phyloP scores from a whole-genome alignment of 2,329 filamentous ascomycete species.

The Nemania serpens region DNA sequence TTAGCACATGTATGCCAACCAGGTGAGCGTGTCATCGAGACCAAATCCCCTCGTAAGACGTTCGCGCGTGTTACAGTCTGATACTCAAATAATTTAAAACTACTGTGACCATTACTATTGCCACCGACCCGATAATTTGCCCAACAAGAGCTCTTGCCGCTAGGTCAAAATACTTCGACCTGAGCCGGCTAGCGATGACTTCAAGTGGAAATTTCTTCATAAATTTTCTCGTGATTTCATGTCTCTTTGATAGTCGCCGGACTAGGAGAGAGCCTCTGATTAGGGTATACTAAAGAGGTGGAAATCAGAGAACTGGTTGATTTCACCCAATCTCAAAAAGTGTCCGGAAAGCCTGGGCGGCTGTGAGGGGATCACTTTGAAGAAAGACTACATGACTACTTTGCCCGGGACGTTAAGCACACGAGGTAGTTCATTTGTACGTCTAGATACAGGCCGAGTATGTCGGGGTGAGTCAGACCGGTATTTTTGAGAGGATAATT shows the following conservation, averaged over 20 bases:
- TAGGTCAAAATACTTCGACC: conserved; percentile 41
- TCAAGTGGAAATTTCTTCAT: conserved; percentile 38
- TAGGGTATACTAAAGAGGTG: not conserved
- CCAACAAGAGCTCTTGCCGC: conserved; percentile 40
- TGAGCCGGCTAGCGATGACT: conserved; percentile 40
- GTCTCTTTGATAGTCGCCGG: not conserved
- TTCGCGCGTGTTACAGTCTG: conserved; percentile 44
- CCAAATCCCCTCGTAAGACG: conserved; percentile 44
- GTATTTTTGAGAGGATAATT: not conserved
- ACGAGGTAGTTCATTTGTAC: no score
- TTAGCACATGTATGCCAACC: conserved; percentile 43
- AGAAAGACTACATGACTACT: not conserved
- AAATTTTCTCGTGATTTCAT: not conserved
- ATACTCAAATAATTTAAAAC: conserved; percentile 36
- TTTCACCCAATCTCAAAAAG: not conserved
- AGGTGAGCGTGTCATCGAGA: conserved; percentile 45
- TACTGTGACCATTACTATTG: conserved; percentile 39
- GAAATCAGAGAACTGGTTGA: not conserved
- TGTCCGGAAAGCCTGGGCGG: not conserved
- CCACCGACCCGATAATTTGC: conserved; percentile 35
- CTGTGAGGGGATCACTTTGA: not conserved
- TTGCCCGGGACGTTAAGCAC: not conserved
- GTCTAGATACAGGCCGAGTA: not conserved
- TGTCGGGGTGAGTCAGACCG: not conserved
- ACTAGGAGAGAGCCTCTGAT: not conserved